These are phyloP conservation scores for Erodium moschatum DNA, from an alignment of 441 rosid genomes.

Conservation along the genomic window DNA sequence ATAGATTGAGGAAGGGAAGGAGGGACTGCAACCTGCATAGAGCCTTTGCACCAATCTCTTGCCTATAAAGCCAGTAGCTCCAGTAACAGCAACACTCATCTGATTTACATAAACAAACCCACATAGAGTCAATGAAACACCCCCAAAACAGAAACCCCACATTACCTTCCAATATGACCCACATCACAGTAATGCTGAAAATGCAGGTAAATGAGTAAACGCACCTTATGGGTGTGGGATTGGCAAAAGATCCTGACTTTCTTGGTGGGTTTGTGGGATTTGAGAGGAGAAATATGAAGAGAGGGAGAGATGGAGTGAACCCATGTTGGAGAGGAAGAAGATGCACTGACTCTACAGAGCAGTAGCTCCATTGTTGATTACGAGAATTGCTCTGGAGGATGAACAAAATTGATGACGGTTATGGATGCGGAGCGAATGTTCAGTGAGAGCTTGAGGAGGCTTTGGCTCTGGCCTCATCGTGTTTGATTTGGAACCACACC, in stretches of 20 bases:
- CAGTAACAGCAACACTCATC: slow-evolving; percentile 76
- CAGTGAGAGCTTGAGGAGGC: not conserved
- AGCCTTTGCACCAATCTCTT: slow-evolving; percentile 72
- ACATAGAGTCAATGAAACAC: not conserved
- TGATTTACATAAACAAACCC: slow-evolving; percentile 28
- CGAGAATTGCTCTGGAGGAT: not conserved
- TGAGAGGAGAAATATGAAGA: slow-evolving; percentile 21
- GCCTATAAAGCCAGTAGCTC: slow-evolving; percentile 90
- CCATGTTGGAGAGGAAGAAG: slow-evolving; percentile 42
- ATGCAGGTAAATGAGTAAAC: not conserved
- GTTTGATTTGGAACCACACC: not conserved
- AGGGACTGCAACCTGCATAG: slow-evolving; percentile 43
- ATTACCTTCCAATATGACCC: not conserved
- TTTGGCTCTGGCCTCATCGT: not conserved
- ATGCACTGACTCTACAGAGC: slow-evolving; percentile 27
- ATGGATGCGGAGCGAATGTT: not conserved
- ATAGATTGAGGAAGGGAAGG: not conserved
- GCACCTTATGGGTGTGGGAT: slow-evolving; percentile 40
- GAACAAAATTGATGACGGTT: not conserved
- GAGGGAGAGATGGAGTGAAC: slow-evolving; percentile 40
- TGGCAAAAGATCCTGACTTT: slow-evolving; percentile 28
- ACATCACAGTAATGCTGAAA: not conserved
- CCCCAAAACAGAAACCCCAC: not conserved
- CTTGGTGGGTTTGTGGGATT: slow-evolving; percentile 26
- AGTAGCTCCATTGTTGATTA: not conserved